phyloP scores from a whole-genome alignment of 805 yeast genomes.

The Wickerhamiella spandovensis region DNA sequence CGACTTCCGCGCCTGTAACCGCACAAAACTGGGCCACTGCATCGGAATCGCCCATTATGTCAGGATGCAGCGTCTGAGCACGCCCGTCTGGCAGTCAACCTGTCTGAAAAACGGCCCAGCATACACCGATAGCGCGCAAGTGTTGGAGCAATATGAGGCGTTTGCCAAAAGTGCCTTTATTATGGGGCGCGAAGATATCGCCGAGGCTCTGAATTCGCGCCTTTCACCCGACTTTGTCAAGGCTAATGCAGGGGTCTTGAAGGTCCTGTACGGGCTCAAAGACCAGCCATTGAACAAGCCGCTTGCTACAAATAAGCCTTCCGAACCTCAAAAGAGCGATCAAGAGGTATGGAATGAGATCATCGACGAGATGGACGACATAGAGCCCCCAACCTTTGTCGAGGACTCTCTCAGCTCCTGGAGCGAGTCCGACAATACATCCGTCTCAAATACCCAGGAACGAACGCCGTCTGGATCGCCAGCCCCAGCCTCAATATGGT shows the following conservation, averaged over 20 bases:
- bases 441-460: no score
- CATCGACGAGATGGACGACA: not conserved
- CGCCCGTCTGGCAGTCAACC: conserved; percentile 6
- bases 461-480: no score
- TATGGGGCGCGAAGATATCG: conserved; percentile 20
- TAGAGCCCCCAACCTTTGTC: no score
- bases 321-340: not conserved
- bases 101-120: conserved; percentile 6
- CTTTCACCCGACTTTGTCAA: conserved; percentile 12
- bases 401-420: no score
- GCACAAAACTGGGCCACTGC: conserved; percentile 61
- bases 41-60: conserved; percentile 18
- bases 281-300: not conserved
- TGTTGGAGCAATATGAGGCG: conserved; percentile 12
- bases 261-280: conserved; percentile 13
- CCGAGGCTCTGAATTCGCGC: conserved; percentile 16
- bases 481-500: no score
- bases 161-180: conserved; percentile 20
- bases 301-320: not conserved
- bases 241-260: conserved; percentile 13
- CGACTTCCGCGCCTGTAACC: conserved; percentile 63
- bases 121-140: conserved; percentile 10
- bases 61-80: not conserved
- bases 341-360: not conserved
- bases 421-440: no score